Conservation (phyloP, 2,329 filamentous ascomycete genomes). For the Alternaria sp. region DNA sequence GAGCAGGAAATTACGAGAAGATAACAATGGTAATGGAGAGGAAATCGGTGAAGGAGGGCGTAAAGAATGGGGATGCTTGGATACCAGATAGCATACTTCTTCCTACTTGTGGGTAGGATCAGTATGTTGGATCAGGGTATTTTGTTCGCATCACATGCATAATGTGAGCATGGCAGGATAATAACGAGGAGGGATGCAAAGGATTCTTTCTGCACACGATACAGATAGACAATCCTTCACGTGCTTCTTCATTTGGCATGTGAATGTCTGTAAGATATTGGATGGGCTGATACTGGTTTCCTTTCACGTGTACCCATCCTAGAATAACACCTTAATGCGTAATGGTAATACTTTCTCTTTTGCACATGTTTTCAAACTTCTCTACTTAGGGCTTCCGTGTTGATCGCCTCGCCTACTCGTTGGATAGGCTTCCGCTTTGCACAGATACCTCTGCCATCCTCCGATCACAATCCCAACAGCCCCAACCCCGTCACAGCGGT, state of each 20-base stretch:
- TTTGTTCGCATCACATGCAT: neutral
- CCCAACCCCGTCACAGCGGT: neutral
- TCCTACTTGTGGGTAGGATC: conserved; percentile 2
- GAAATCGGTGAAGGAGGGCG: neutral
- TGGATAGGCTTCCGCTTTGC: too few relatives aligned
- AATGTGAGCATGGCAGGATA: neutral
- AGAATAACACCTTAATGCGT: too few relatives aligned
- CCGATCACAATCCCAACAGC: neutral
- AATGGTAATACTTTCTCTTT: too few relatives aligned
- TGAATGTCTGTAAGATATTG: neutral
- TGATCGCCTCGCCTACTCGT: too few relatives aligned
- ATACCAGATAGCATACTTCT: conserved; percentile 19
- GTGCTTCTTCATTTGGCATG: neutral
- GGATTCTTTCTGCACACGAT: neutral
- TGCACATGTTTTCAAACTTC: too few relatives aligned
- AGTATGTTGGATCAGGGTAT: neutral
- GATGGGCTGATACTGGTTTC: neutral
- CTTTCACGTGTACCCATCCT: neutral
- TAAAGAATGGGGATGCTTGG: conserved; percentile 7
- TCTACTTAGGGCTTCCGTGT: too few relatives aligned
- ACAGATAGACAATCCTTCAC: neutral
- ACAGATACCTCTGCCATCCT: too few relatives aligned
- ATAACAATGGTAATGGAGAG: neutral
- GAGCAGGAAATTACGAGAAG: conserved; percentile 5
- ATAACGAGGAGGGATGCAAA: neutral